Conservation (phyloP, 805 yeast species). For the Teunomyces stri region DNA sequence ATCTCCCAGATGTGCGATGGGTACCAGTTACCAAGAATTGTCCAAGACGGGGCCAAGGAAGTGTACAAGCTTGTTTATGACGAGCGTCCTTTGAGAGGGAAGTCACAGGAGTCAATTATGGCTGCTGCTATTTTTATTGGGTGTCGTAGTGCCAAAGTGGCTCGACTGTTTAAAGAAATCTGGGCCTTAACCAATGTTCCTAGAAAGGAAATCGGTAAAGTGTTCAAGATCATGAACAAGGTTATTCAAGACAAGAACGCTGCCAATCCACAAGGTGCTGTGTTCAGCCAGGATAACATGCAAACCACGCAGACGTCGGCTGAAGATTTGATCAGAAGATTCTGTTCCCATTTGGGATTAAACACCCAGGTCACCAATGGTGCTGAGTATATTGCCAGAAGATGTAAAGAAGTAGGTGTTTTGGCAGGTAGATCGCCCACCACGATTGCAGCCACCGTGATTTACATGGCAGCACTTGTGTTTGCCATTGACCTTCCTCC, state of each 20-base stretch:
- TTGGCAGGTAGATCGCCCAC: slow-evolving; percentile 96
- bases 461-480: slow-evolving; percentile 89
- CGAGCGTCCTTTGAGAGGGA: slow-evolving; percentile 80
- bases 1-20: slow-evolving; percentile 97
- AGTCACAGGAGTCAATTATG: slow-evolving; percentile 90
- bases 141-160: slow-evolving; percentile 89
- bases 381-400: slow-evolving; percentile 88
- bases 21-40: slow-evolving; percentile 88
- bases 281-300: slow-evolving; percentile 47
- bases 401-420: slow-evolving; percentile 87
- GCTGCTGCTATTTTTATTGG: slow-evolving; percentile 96
- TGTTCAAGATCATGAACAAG: slow-evolving; percentile 74
- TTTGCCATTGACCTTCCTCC: slow-evolving; percentile 78
- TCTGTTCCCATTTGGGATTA: slow-evolving; percentile 92
- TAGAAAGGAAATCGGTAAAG: slow-evolving; percentile 89
- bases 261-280: slow-evolving; percentile 40
- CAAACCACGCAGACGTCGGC: slow-evolving; percentile 86
- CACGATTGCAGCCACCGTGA: slow-evolving; percentile 96
- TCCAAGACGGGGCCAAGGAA: slow-evolving; percentile 96
- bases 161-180: slow-evolving; percentile 92
- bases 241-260: slow-evolving; percentile 57
- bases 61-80: slow-evolving; percentile 90
- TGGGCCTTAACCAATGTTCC: slow-evolving; percentile 94
- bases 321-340: slow-evolving; percentile 91
- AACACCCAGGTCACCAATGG: slow-evolving; percentile 82